Conservation (phyloP, 176 grass and related monocot species). For the Oryza glumipatula region DNA sequence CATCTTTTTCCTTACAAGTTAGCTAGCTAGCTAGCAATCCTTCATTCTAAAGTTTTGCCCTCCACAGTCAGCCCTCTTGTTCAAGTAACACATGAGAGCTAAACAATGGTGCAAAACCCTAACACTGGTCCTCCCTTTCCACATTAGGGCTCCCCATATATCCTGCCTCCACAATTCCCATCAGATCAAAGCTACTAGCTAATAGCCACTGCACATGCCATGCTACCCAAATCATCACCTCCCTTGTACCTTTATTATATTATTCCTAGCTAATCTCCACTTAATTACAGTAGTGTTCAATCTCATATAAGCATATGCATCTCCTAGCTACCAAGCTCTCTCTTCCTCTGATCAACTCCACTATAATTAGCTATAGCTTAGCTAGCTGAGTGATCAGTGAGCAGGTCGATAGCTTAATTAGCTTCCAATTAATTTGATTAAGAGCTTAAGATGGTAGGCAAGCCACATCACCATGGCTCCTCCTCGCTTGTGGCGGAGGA, state of each 20-base stretch:
- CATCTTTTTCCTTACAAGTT: constrained; percentile 13
- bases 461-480: constrained; percentile 51
- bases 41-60: constrained; percentile 21
- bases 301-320: background rate
- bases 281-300: background rate
- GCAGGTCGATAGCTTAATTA: background rate
- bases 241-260: constrained; percentile 38
- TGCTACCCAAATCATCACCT: constrained; percentile 79
- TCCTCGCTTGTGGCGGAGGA: constrained; percentile 63
- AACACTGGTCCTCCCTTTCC: constrained; percentile 56
- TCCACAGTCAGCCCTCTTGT: constrained; percentile 22
- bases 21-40: constrained; percentile 12
- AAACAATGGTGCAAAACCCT: constrained; percentile 39
- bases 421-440: background rate
- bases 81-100: constrained; percentile 31
- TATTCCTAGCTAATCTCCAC: background rate
- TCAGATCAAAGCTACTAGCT: background rate
- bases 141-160: constrained; percentile 53
- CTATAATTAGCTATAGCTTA: background rate
- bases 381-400: background rate
- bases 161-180: background rate
- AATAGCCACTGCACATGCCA: constrained; percentile 49
- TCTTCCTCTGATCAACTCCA: background rate
- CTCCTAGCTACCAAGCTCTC: background rate
- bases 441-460: constrained; percentile 48